Evolutionary conservation across 2,329 filamentous ascomycete species (phyloP), one percentile per base, ranked within the genome.

Genomic region (Phialocephala subalpina): DNA sequence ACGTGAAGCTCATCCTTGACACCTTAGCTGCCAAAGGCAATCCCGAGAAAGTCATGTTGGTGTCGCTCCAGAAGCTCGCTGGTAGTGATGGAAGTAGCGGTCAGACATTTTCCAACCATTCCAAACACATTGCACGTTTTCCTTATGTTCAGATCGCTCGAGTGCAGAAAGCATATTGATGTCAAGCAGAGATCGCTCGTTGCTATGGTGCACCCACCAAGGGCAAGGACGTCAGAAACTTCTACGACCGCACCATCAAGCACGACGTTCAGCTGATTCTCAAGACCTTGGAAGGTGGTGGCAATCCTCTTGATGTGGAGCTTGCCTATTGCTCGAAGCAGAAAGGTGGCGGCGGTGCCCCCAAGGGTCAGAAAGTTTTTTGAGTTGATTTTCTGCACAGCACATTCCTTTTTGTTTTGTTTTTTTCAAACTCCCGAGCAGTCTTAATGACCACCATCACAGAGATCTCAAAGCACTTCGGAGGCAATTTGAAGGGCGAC

Each of bases 151-250:
- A 14, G 7, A 14, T 27, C 11, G 22, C 14, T 59, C 6, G 25
- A 29, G 25, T 33, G 14, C 20, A 25, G n/a, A 47, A 33, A 53
- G 25, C 11, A 3, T 70, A 56, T 70, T 70, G 60, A 68, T 67
- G 14, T 59, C 14, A 40, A 45, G 11, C 58, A 70, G 64, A 69
- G 53, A 67, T 70, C 16, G 68, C 67, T 12, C 63, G 67, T 25
- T 67, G 63, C 47, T 69, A 67, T 60, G 64, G 66, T 38, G 55
- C 59, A 60, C 62, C 63, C 5, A 52, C 56, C 45, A 70, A 62
- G 8, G 52, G 58, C 27, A 64, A 63, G 45, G 64, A 65, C 27
- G 47, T 70, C 9, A 56, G 29, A 36, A 60, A 66, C 22, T n/a
- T 62, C 22, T 68, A 56, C 52, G 38, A 64, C 25, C 52, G 63